A percentile compares a stretch with the other conserved stretches of the same genome.
Conservation (phyloP, 2,329 filamentous ascomycete species). For the Aspergillus intermedius region DNA sequence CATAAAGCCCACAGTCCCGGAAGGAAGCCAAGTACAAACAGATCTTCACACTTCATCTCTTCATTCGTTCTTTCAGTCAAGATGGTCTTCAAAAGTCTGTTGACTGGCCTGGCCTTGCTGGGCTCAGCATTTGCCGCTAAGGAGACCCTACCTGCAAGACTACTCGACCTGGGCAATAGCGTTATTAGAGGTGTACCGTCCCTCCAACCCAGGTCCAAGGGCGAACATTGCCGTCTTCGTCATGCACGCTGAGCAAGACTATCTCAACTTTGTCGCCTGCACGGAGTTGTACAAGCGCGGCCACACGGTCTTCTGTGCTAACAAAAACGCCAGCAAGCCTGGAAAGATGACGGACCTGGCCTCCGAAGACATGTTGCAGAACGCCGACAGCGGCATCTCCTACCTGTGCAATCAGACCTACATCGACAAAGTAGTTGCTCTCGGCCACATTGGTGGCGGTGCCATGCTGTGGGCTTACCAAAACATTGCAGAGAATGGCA, state of each 20-base stretch:
- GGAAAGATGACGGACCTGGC: conserved; percentile 10
- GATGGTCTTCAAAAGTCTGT: neutral
- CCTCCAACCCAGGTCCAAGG: conserved; percentile 1
- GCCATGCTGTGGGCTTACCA: conserved; percentile 14
- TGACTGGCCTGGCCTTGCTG: neutral
- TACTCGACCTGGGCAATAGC: conserved; percentile 4
- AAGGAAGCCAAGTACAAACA: neutral
- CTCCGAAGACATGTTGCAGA: conserved; percentile 11
- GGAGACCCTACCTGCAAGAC: neutral
- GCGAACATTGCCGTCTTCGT: conserved; percentile 10
- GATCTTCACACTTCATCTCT: too few relatives aligned
- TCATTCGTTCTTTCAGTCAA: neutral
- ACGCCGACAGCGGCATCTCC: conserved; percentile 5
- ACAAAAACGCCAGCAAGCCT: conserved; percentile 11
- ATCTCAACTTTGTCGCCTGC: conserved; percentile 10
- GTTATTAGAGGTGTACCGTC: conserved; percentile 12
- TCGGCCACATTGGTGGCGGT: conserved; percentile 42
- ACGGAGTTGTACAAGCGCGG: conserved; percentile 9
- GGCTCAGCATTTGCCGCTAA: neutral
- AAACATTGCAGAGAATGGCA: conserved; percentile 15
- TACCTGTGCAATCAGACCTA: conserved; percentile 20
- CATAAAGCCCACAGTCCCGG: neutral
- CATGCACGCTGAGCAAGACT: conserved; percentile 14
- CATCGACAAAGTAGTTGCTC: conserved; percentile 41
- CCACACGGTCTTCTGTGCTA: conserved; percentile 11